Conservation (phyloP, 2,329 filamentous ascomycete genomes). For the Dactylellina drechsleri region DNA sequence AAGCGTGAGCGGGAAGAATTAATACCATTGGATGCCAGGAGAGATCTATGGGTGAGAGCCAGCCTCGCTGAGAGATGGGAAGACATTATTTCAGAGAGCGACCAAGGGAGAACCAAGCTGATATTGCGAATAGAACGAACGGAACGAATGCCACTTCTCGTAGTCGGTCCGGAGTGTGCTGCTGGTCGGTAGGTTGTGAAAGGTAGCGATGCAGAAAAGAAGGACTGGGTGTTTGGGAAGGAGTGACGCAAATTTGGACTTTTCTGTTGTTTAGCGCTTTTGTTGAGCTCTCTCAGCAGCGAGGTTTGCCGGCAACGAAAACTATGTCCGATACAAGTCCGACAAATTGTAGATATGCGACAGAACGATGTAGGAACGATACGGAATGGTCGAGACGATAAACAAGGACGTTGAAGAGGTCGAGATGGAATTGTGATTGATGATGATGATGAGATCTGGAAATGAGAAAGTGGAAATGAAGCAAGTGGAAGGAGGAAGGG, state of each 20-base stretch:
- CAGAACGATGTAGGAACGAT: neutral
- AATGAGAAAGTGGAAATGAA: conserved; percentile 1
- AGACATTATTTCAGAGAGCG: conserved; percentile 27
- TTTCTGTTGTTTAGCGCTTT: conserved; percentile 24
- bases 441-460: neutral
- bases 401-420: neutral
- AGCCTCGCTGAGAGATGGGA: conserved; percentile 54
- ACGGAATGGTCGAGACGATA: neutral
- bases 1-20: neutral
- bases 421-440: neutral
- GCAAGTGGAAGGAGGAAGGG: conserved; percentile 11
- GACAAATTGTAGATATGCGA: neutral
- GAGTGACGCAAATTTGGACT: conserved; percentile 53
- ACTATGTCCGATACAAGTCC: conserved; percentile 4
- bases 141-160: neutral
- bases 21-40: conserved; percentile 44
- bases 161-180: neutral
- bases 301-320: neutral
- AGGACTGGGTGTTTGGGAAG: conserved; percentile 19
- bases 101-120: neutral
- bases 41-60: conserved; percentile 50
- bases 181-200: conserved; percentile 13
- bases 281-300: conserved; percentile 6
- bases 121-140: conserved; percentile 5
- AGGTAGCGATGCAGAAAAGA: conserved; percentile 16